phyloP scores from a whole-genome alignment of 2,329 filamentous ascomycete genomes.

The Sporothrix variecibatus region DNA sequence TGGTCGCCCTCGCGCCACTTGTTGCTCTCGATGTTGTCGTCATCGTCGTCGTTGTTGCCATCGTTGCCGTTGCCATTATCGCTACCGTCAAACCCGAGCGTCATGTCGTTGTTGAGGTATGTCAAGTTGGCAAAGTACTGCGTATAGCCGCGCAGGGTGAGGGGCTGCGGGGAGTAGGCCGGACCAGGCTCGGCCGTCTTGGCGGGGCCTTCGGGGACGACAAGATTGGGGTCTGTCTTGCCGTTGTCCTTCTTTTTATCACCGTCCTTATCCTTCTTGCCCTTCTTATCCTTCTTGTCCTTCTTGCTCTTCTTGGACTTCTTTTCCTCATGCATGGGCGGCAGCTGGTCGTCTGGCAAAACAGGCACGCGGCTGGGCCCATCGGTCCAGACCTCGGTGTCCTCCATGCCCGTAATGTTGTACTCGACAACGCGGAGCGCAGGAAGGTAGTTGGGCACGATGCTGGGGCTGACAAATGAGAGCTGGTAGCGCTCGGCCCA shows the following conservation, averaged over 20 bases:
- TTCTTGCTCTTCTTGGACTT: conserved; percentile 3
- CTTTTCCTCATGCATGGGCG: conserved; percentile 34
- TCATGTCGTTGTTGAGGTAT: conserved; percentile 73
- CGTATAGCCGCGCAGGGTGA: conserved; percentile 77
- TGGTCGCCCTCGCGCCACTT: conserved; percentile 68
- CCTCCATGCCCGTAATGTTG: conserved; percentile 78
- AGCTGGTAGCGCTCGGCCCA: conserved; percentile 85
- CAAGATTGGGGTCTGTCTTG: conserved; percentile 58
- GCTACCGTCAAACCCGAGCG: conserved; percentile 35
- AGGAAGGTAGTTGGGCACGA: conserved; percentile 92
- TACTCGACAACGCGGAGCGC: conserved; percentile 91
- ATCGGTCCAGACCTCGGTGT: conserved; percentile 51
- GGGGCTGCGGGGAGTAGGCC: conserved; percentile 81
- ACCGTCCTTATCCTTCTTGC: conserved; percentile 22
- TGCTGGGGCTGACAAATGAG: conserved; percentile 77
- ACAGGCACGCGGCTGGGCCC: conserved; percentile 30
- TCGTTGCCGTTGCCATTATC: conserved; percentile 26
- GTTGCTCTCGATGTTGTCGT: conserved; percentile 32
- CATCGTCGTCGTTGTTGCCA: conserved; percentile 23
- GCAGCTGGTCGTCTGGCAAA: conserved; percentile 31
- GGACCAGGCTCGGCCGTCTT: conserved; percentile 76
- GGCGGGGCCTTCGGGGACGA: conserved; percentile 71
- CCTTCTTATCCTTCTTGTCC: conserved; percentile 33
- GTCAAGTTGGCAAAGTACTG: conserved; percentile 98
- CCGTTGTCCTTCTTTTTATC: conserved; percentile 19